Conservation (phyloP, 202 grass and related monocot species). For the Zizania palustris region DNA sequence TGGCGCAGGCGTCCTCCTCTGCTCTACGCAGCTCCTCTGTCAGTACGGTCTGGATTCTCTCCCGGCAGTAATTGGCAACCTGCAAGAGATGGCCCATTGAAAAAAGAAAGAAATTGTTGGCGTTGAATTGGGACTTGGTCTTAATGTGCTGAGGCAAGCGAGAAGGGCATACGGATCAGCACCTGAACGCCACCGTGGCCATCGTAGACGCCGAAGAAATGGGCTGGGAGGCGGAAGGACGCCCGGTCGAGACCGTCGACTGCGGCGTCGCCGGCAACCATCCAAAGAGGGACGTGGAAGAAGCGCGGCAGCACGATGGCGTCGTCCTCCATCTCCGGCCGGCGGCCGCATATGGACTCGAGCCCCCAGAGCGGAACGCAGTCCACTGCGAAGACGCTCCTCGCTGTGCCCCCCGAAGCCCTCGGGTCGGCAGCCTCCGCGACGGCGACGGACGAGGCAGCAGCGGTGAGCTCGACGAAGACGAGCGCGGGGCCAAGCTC, state of each 20-base stretch:
- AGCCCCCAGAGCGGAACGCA: conserved; percentile 68
- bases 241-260: conserved; percentile 59
- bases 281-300: conserved; percentile 62
- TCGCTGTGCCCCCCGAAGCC: not conserved
- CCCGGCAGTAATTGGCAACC: conserved; percentile 79
- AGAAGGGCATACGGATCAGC: not conserved
- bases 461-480: conserved; percentile 38
- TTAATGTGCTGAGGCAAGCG: not conserved
- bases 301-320: conserved; percentile 48
- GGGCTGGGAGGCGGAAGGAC: conserved; percentile 49
- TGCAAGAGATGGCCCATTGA: conserved; percentile 13
- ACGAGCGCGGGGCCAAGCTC: conserved; percentile 23
- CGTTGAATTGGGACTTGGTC: not conserved
- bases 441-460: not conserved
- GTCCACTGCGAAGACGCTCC: conserved; percentile 55
- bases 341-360: conserved; percentile 56
- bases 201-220: conserved; percentile 91
- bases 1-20: not conserved
- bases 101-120: not conserved
- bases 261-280: conserved; percentile 54
- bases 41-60: conserved; percentile 56
- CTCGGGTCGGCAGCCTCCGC: not conserved
- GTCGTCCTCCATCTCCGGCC: conserved; percentile 89
- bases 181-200: conserved; percentile 81
- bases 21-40: conserved; percentile 49